Conservation (phyloP, 441 rosid species). For the Jatropha podagrica region DNA sequence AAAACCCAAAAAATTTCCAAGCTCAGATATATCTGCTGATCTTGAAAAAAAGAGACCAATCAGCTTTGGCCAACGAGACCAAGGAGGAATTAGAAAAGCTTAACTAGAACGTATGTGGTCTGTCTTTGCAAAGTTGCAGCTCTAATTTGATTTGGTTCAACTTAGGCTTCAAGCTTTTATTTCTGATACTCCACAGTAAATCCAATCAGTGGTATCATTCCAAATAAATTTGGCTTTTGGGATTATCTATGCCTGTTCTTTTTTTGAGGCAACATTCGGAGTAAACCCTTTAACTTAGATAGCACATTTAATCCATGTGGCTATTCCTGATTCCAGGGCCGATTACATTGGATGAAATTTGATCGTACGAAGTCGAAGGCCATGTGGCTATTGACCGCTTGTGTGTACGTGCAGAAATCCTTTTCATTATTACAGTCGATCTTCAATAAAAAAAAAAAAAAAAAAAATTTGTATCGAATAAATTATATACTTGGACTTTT, state of each 20-base stretch:
- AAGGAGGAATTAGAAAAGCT: slow-evolving; percentile 59
- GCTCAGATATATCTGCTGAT: slow-evolving; percentile 30
- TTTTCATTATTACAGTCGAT: no score
- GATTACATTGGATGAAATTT: no score
- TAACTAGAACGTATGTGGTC: slow-evolving; percentile 70
- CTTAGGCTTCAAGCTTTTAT: slow-evolving; percentile 74
- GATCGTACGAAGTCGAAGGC: no score
- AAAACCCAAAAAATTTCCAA: slow-evolving; percentile 46
- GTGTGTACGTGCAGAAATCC: no score
- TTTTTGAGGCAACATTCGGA: slow-evolving; percentile 49
- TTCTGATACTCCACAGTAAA: slow-evolving; percentile 43
- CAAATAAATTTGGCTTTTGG: slow-evolving; percentile 68
- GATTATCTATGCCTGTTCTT: slow-evolving; percentile 82
- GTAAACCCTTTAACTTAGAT: no score
- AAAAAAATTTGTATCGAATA: no score
- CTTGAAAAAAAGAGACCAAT: slow-evolving; percentile 54
- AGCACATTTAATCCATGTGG: no score
- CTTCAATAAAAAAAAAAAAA: no score
- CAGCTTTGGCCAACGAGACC: slow-evolving; percentile 78
- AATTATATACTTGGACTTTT: background rate
- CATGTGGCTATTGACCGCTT: no score
- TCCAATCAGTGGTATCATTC: slow-evolving; percentile 55
- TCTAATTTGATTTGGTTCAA: slow-evolving; percentile 56
- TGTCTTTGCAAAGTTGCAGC: slow-evolving; percentile 66
- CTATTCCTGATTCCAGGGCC: no score